Evolutionary conservation across 1,284 basidiomycete species (phyloP), one percentile per base, ranked within the genome.

Genomic region (Irpex rosettiformis): DNA sequence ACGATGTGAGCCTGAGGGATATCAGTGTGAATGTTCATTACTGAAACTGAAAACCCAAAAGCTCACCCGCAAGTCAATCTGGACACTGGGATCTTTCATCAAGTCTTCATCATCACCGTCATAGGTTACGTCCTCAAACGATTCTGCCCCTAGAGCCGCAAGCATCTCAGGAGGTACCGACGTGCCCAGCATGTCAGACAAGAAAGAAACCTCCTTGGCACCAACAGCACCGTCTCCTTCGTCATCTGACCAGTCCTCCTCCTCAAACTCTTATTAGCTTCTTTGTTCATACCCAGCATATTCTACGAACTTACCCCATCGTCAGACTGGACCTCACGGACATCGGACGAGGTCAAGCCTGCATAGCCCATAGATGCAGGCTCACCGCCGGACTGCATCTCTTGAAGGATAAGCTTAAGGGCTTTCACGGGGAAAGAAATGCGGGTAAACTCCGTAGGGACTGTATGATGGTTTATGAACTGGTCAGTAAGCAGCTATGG

Each of bases 341-440:
- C 68, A 43, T 79, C 79, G 43, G 57, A 54, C 6, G 28, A 47
- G 13, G 40, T 52, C n/a, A 58, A 57, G 16, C 62, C 63, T 22
- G 78, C 80, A 56, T 80, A 79, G 3, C 77, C 75, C 53, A 89
- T 79, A 11, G 83, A 79, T 4, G 88, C 82, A 0, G 85, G 78
- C 65, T 91, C 89, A 18, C 86, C 87, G 52, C 84, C 84, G 10
- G 83, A 82, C 65, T 90, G 88, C 18, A 96, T 77, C 64, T 98
- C 95, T 59, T 88, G 87, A 48, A 98, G 70, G 18, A 98, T 77
- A 18, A 98, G 77, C 72, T 98, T 98, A 71, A 98, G 79, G 1
- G 88, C 91, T 74, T 98, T 98, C 59, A 94, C 85, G 0, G 89
- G 90, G 84, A 98, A 96, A 0, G 91, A 80, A 47, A 97, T 85